Percentiles rank a stretch among this genome's conserved stretches.
Conservation (phyloP, 768 basidiomycete genomes). For the Neoboletus subvelutipes region DNA sequence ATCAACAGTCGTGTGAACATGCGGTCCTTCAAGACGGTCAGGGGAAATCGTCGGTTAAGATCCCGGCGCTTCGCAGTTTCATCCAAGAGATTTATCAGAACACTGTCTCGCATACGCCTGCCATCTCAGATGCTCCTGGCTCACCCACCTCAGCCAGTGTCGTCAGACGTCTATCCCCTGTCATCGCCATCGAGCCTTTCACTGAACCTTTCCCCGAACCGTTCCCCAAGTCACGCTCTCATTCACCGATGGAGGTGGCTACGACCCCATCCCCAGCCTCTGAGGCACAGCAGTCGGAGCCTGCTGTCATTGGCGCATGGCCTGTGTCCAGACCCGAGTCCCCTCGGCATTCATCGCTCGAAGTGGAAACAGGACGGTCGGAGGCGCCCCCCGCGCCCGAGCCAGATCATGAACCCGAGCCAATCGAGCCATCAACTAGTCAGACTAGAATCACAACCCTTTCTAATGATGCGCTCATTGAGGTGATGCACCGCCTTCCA, state of each 20-base stretch:
- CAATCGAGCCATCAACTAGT: constrained; percentile 1
- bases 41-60: constrained; percentile 26
- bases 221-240: constrained; percentile 36
- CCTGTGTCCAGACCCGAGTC: constrained; percentile 38
- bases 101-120: constrained; percentile 8
- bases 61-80: constrained; percentile 33
- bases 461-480: constrained; percentile 6
- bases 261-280: constrained; percentile 34
- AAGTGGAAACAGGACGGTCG: constrained; percentile 9
- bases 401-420: constrained; percentile 5
- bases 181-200: constrained; percentile 13
- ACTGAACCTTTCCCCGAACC: constrained; percentile 19
- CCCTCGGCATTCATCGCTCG: constrained; percentile 20
- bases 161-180: constrained; percentile 16
- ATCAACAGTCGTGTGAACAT: constrained; percentile 33
- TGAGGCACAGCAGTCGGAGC: constrained; percentile 33
- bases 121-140: constrained; percentile 4
- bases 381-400: constrained; percentile 9
- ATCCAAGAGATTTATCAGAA: constrained; percentile 29
- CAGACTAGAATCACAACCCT: constrained; percentile 16
- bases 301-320: constrained; percentile 44
- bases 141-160: constrained; percentile 8
- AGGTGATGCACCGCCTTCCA: constrained; percentile 22
- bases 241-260: constrained; percentile 49
- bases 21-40: constrained; percentile 14